Percentiles rank a stretch among this genome's conserved stretches.
These are phyloP conservation scores for Bipolaris victoriae DNA, from an alignment of 2,329 filamentous ascomycete genomes.

Conservation along the genomic window DNA sequence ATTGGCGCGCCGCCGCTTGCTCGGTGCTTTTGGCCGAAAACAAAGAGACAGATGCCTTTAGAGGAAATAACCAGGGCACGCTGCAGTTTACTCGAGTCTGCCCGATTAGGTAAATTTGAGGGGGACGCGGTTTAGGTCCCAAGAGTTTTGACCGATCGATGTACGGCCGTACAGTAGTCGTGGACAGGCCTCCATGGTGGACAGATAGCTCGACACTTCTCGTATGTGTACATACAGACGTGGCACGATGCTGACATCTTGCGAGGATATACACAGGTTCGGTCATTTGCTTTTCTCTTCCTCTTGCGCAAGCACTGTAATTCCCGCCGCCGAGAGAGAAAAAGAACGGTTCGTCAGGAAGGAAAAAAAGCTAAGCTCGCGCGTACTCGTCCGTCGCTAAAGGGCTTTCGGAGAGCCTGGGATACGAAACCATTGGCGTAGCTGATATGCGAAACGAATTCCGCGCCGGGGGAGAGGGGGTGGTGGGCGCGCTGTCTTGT, in stretches of 20 bases:
- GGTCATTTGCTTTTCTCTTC: too few relatives aligned
- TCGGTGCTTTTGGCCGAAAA: neutral
- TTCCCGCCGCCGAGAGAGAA: too few relatives aligned
- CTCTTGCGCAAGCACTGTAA: too few relatives aligned
- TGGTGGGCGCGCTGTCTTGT: neutral
- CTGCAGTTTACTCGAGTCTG: constrained; percentile 1
- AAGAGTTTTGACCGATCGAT: neutral
- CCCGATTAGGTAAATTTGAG: constrained; percentile 6
- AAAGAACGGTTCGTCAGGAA: neutral
- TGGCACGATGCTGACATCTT: constrained; percentile 6
- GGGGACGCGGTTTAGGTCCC: neutral
- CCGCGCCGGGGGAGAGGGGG: neutral
- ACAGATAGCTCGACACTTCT: too few relatives aligned
- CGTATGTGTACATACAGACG: too few relatives aligned
- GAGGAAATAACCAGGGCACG: neutral
- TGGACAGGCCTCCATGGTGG: neutral
- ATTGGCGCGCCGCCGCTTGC: neutral
- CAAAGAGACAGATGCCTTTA: neutral
- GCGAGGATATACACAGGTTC: neutral
- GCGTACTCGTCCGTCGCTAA: neutral
- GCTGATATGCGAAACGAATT: constrained; percentile 3
- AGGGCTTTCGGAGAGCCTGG: constrained; percentile 3
- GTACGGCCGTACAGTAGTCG: neutral
- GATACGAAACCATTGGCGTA: neutral
- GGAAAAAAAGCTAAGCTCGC: neutral